Conservation (phyloP, 768 basidiomycete species). For the Mycena pura region DNA sequence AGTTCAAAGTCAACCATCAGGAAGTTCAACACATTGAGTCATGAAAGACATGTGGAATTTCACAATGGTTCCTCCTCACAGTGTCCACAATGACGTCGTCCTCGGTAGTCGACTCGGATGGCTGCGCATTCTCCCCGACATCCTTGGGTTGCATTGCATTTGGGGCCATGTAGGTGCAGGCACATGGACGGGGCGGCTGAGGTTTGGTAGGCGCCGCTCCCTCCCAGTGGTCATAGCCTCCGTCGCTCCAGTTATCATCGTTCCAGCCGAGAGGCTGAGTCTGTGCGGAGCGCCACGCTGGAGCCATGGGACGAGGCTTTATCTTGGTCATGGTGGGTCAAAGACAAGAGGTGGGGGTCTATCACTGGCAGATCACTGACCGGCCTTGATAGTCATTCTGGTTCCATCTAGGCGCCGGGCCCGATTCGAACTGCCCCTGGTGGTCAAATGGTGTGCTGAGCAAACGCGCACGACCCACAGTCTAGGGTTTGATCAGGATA, state of each 20-base stretch:
- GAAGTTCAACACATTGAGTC: too few species aligned
- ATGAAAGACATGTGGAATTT: too few species aligned
- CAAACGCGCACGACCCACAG: neutral
- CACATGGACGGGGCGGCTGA: neutral
- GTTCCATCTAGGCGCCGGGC: neutral
- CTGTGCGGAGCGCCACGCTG: too few species aligned
- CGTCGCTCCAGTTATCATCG: neutral
- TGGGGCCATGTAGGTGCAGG: neutral
- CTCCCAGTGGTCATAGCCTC: neutral
- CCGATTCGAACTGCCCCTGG: neutral
- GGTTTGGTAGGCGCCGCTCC: neutral
- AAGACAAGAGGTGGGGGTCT: too few species aligned
- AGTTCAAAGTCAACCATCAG: too few species aligned
- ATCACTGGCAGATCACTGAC: neutral
- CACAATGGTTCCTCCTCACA: too few species aligned
- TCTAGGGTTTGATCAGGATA: too few species aligned
- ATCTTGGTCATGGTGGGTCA: too few species aligned
- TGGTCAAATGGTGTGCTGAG: neutral
- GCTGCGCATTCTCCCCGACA: neutral
- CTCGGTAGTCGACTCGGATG: constrained; percentile 3
- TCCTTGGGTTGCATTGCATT: neutral
- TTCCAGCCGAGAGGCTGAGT: too few species aligned
- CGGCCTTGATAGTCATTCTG: neutral
- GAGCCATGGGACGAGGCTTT: too few species aligned
- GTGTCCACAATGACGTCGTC: constrained; percentile 13